A percentile compares a stretch with the other conserved stretches of the same genome.
phyloP scores from a whole-genome alignment of 208 protist species.

The Wallacemonas rigidus region DNA sequence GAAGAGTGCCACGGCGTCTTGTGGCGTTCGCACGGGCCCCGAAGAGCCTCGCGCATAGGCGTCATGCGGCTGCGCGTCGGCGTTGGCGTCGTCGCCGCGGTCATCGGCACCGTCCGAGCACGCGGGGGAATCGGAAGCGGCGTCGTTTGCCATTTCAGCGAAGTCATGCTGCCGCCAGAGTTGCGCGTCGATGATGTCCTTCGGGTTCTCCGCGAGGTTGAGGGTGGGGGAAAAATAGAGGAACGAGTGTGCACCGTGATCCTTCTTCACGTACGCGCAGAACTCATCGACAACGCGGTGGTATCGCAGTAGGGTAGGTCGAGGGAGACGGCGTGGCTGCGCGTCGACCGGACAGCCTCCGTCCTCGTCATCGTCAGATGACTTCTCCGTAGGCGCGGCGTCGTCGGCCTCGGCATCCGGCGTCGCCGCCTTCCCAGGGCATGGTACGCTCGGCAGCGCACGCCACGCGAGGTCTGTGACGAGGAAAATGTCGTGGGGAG shows the following conservation, averaged over 20 bases:
- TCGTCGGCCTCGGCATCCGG: background rate
- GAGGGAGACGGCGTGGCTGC: conserved; percentile 22
- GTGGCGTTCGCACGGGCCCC: background rate
- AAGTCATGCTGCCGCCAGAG: background rate
- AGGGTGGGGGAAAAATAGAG: conserved; percentile 75
- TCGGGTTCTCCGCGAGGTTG: conserved; percentile 58
- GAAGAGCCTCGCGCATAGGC: background rate
- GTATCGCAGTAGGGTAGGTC: conserved; percentile 50
- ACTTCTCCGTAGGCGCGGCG: conserved; percentile 4
- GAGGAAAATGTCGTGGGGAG: conserved; percentile 46
- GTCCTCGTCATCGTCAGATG: conserved; percentile 16
- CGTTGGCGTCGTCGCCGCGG: background rate
- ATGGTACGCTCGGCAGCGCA: conserved; percentile 32
- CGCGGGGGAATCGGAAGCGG: background rate
- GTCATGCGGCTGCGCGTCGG: background rate
- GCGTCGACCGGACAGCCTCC: background rate
- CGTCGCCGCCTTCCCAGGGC: background rate
- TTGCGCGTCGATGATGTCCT: conserved; percentile 32
- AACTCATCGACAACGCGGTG: conserved; percentile 54
- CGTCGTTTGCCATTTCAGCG: background rate
- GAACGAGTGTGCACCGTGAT: conserved; percentile 33
- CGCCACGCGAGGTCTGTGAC: conserved; percentile 61
- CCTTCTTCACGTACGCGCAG: conserved; percentile 38
- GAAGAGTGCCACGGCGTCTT: background rate
- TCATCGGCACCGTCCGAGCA: background rate